Percentiles rank a stretch among this genome's conserved stretches.
phyloP scores from a whole-genome alignment of 805 yeast species.

The Ogataea sp. region DNA sequence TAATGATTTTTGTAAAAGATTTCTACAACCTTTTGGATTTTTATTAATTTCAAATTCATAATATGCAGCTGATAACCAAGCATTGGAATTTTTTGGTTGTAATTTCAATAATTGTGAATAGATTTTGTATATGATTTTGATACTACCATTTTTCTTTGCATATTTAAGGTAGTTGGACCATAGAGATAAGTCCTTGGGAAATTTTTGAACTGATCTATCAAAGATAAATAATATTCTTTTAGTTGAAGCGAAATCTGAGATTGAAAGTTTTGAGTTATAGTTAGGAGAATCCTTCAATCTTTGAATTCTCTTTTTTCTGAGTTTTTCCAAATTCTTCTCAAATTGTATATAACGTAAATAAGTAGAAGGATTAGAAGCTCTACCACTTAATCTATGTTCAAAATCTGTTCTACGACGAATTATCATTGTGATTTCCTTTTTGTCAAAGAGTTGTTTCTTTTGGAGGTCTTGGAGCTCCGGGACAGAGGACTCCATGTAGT shows the following conservation, averaged over 20 bases:
- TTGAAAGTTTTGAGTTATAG: conserved; percentile 51
- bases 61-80: conserved; percentile 93
- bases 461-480: conserved; percentile 89
- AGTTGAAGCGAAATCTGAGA: conserved; percentile 83
- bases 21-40: conserved; percentile 82
- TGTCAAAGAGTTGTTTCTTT: conserved; percentile 71
- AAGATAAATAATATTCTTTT: conserved; percentile 75
- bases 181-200: conserved; percentile 64
- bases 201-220: conserved; percentile 74
- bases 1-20: conserved; percentile 74
- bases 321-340: conserved; percentile 70
- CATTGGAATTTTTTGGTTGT: conserved; percentile 85
- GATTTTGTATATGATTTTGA: conserved; percentile 64
- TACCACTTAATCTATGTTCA: conserved; percentile 79
- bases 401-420: conserved; percentile 94
- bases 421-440: conserved; percentile 72
- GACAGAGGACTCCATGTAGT: conserved; percentile 59
- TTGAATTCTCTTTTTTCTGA: conserved; percentile 62
- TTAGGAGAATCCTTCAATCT: conserved; percentile 50
- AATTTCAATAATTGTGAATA: conserved; percentile 72
- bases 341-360: conserved; percentile 72
- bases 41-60: conserved; percentile 87
- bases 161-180: conserved; percentile 75
- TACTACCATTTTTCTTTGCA: conserved; percentile 59
- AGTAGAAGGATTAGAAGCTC: conserved; percentile 75